Base-by-base conservation (phyloP, 208 protist species). In the Wallacemonas collosoma region DNA sequence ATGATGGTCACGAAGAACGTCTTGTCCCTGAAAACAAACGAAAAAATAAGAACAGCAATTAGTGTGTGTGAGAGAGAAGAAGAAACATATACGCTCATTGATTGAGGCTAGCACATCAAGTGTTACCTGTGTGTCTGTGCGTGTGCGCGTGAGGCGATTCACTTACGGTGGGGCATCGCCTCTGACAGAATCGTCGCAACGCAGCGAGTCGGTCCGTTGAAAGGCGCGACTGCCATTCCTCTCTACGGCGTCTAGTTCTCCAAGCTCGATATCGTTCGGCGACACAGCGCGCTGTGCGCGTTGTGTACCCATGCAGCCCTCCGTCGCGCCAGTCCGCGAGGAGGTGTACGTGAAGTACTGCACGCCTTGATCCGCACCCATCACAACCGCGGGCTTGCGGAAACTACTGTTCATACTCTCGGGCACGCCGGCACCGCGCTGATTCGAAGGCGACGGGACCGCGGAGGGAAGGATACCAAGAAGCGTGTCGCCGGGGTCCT, bases 401-500 rank as follows among this genome's bases (percentile, higher is more conserved):
- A 71, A 44, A 26, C 60, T 50, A 39, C 45, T 36, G 58, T 47
- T 69, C 14, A 56, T 70, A 54, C 68, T 39, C 12, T 68, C 39
- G 36, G 17, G 51, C 3, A n/a, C 57, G 44, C 11, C 60, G 36
- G 39, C 39, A 38, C 61, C 4, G 11, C 6, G 15, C 7, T 47
- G 55, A 56, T 58, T 60, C 9, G 54, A 53, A 1, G 65, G 9
- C 4, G 75, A 40, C 12, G 38, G 35, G 2, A 55, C 36, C 36
- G 54, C 39, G 38, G 83, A 14, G 3, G 88, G 85, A 7, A 89
- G 66, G 43, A 93, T 86, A 55, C 88, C 88, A 14, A 93, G 73
- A 12, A 93, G 75, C 9, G 80, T 55, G 53, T 93, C 82, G 8
- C 74, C 77, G 2, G 40, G 68, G 12, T 58, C 53, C 5, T 79